Conservation (phyloP, 1,139 yeast species). For the Suhomyces maxii region DNA sequence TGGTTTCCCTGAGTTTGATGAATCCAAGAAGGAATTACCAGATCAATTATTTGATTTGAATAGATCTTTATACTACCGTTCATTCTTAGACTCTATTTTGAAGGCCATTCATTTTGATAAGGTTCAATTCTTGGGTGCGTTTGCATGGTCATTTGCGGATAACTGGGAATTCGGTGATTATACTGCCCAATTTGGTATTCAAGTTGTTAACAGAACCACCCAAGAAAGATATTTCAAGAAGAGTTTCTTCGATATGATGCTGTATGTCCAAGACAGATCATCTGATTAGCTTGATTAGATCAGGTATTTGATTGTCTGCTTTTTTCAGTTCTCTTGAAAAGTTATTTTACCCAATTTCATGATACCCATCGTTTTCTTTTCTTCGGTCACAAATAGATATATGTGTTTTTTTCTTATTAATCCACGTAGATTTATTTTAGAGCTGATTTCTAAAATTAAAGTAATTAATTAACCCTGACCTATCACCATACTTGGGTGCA, state of each 20-base stretch:
- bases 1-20: conserved; percentile 37
- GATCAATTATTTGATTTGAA: conserved; percentile 30
- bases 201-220: conserved; percentile 33
- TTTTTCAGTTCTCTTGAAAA: too few species aligned
- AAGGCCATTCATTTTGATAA: conserved; percentile 25
- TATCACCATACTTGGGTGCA: too few species aligned
- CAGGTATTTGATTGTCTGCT: too few species aligned
- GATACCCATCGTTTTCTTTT: too few species aligned
- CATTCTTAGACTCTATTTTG: conserved; percentile 28
- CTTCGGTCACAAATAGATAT: too few species aligned
- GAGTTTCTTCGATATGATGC: conserved; percentile 28
- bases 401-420: too few species aligned
- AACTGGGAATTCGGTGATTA: conserved; percentile 38
- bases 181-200: conserved; percentile 32
- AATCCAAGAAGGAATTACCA: conserved; percentile 22
- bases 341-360: too few species aligned
- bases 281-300: neutral
- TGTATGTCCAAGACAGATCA: conserved; percentile 18
- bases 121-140: conserved; percentile 31
- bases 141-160: conserved; percentile 38
- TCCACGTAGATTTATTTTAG: too few species aligned
- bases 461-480: too few species aligned
- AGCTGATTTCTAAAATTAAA: too few species aligned
- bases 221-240: conserved; percentile 32
- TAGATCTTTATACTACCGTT: conserved; percentile 30